Percentiles rank a stretch among this genome's conserved stretches.
Conservation (phyloP, 352 stramenopile species). For the Phytophthora pistaciae region DNA sequence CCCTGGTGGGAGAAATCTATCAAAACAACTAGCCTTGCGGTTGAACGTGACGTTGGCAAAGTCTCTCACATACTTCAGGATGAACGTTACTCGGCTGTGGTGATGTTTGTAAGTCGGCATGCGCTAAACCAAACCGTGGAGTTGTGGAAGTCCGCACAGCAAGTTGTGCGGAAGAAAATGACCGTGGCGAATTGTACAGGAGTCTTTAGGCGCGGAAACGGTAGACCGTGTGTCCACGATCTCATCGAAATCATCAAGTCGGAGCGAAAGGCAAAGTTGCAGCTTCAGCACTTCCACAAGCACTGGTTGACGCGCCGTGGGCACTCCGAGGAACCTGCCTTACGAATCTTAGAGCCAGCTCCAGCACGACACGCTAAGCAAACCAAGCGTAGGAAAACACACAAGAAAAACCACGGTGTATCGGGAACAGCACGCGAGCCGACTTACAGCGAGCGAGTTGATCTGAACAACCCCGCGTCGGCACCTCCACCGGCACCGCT, state of each 20-base stretch:
- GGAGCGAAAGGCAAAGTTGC: not conserved
- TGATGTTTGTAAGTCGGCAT: not conserved
- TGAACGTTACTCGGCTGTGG: not conserved
- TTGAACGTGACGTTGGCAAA: not conserved
- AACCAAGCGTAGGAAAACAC: not conserved
- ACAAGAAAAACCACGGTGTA: not conserved
- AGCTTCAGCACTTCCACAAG: not conserved
- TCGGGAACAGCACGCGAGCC: not conserved
- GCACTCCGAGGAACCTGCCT: not conserved
- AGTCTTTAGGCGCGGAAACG: not conserved
- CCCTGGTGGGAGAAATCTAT: not conserved
- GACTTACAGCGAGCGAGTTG: not conserved
- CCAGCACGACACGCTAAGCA: not conserved
- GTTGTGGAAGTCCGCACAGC: not conserved
- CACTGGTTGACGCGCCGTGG: not conserved
- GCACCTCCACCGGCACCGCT: too few relatives aligned
- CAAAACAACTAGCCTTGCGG: not conserved
- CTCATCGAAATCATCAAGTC: not conserved
- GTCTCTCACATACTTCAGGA: too few relatives aligned
- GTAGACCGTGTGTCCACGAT: not conserved
- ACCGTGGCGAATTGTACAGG: not conserved
- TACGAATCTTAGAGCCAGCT: not conserved
- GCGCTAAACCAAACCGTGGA: not conserved
- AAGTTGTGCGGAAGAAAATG: not conserved
- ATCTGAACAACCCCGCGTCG: not conserved